Percentiles rank a stretch among this genome's conserved stretches.
phyloP scores from a whole-genome alignment of 176 grass and related monocot species.

The Triticum aestivum region DNA sequence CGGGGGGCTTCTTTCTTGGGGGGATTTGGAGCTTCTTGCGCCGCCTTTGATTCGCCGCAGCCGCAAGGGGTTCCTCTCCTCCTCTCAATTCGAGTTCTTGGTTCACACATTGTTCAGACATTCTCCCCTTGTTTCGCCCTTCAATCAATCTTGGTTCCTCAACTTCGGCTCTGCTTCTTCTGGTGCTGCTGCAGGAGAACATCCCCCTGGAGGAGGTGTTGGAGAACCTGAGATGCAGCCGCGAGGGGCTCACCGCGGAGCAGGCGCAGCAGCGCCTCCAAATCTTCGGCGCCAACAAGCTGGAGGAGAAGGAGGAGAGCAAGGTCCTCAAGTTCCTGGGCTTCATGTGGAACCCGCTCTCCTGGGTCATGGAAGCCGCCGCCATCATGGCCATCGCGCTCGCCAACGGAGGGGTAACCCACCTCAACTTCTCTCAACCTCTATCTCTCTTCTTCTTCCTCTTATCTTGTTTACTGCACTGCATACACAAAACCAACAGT shows the following conservation, averaged over 20 bases:
- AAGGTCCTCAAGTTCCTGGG: constrained; percentile 77
- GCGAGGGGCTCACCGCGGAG: constrained; percentile 36
- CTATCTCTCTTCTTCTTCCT: too few species aligned
- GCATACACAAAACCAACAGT: background rate
- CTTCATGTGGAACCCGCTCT: constrained; percentile 86
- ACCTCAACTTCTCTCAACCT: too few species aligned
- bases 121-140: too few species aligned
- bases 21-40: background rate
- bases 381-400: constrained; percentile 83
- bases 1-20: background rate
- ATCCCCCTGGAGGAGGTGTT: constrained; percentile 77
- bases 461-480: too few species aligned
- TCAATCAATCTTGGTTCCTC: too few species aligned
- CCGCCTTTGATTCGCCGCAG: too few species aligned
- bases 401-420: constrained; percentile 63
- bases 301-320: constrained; percentile 87
- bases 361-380: constrained; percentile 81
- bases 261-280: constrained; percentile 58
- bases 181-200: constrained; percentile 50
- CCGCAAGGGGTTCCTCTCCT: too few species aligned
- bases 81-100: too few species aligned
- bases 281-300: constrained; percentile 72
- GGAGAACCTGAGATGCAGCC: constrained; percentile 68
- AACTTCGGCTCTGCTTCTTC: background rate
- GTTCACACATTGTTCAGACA: too few species aligned